These are phyloP conservation scores for Xylariaceae sp. DNA, from an alignment of 2,329 filamentous ascomycete species.

Conservation along the genomic window DNA sequence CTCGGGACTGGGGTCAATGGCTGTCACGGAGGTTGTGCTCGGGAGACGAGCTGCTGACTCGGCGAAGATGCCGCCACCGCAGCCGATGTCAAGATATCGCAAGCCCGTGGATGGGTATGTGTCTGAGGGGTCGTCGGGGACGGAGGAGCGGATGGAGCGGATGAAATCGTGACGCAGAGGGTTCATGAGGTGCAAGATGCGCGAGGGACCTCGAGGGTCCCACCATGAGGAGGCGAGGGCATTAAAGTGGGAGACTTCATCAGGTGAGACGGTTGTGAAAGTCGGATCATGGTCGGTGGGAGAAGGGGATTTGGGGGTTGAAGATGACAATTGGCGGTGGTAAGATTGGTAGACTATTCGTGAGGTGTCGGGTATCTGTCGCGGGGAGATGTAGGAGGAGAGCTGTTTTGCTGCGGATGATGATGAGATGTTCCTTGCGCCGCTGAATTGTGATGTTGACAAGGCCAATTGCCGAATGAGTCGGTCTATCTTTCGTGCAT, in stretches of 20 bases:
- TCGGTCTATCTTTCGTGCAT: slow-evolving; percentile 7
- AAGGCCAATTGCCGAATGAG: background rate
- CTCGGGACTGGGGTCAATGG: slow-evolving; percentile 71
- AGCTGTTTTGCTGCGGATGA: background rate
- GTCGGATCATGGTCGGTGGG: slow-evolving; percentile 20
- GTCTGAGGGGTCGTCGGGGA: slow-evolving; percentile 38
- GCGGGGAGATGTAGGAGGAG: background rate
- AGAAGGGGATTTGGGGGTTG: slow-evolving; percentile 11
- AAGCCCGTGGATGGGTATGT: slow-evolving; percentile 39
- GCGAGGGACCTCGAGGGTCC: slow-evolving; percentile 89
- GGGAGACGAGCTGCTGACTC: slow-evolving; percentile 73
- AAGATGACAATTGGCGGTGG: background rate
- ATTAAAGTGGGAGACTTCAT: slow-evolving; percentile 92
- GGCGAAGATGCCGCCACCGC: slow-evolving; percentile 94
- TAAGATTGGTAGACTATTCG: background rate
- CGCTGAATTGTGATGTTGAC: background rate
- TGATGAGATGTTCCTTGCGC: slow-evolving; percentile 2
- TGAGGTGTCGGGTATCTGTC: background rate
- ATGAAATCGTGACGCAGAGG: slow-evolving; percentile 94
- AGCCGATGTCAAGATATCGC: slow-evolving; percentile 85
- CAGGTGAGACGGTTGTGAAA: slow-evolving; percentile 74
- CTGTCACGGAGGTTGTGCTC: slow-evolving; percentile 61
- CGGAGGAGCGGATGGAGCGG: slow-evolving; percentile 60
- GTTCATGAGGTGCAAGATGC: slow-evolving; percentile 96
- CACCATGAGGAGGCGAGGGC: slow-evolving; percentile 92